phyloP scores from a whole-genome alignment of 306 rosid species.

The Quercus cerris region DNA sequence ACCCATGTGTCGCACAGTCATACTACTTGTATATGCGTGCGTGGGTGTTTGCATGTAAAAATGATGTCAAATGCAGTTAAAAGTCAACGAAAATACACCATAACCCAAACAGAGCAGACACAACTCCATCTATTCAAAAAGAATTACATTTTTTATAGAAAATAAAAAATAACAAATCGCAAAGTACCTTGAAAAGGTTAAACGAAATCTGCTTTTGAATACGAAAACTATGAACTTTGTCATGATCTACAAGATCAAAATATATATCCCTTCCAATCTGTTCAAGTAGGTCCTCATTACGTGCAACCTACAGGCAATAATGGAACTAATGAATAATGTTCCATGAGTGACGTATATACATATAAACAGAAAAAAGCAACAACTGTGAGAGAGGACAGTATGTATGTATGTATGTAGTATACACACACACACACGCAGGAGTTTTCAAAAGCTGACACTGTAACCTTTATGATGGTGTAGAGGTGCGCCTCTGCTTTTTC shows the following conservation, averaged over 20 bases:
- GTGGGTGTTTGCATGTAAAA: no score
- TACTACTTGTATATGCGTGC: no score
- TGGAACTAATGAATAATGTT: background rate
- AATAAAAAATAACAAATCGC: background rate
- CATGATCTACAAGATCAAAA: conserved; percentile 57
- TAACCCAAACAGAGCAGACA: no score
- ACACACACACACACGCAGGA: background rate
- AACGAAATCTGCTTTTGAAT: conserved; percentile 39
- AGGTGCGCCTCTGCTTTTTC: conserved; percentile 91
- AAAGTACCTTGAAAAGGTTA: conserved; percentile 44
- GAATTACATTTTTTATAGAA: background rate
- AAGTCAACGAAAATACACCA: no score
- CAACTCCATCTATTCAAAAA: no score
- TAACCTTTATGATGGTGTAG: conserved; percentile 80
- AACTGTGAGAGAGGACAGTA: background rate
- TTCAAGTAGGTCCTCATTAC: conserved; percentile 40
- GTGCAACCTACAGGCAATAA: conserved; percentile 32
- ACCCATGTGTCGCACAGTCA: no score
- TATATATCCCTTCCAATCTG: conserved; percentile 50
- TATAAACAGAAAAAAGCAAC: background rate
- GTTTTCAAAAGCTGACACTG: background rate
- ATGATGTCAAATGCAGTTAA: no score
- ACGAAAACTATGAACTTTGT: conserved; percentile 44
- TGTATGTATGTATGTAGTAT: background rate
- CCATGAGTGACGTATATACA: background rate